phyloP scores from a whole-genome alignment of 768 basidiomycete genomes.

The Lactarius trivialis region DNA sequence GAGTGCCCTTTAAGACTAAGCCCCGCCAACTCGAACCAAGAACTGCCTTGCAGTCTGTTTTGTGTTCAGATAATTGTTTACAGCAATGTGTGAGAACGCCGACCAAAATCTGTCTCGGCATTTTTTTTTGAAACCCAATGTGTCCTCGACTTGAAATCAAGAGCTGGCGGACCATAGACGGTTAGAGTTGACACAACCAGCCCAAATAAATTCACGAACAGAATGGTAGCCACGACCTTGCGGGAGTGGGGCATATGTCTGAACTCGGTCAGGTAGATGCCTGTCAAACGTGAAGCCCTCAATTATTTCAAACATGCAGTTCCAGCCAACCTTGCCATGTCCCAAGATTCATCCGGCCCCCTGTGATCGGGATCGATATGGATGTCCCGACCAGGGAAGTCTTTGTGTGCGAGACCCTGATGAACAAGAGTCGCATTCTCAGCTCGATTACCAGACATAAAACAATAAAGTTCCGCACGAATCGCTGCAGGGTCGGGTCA shows the following conservation, averaged over 20 bases:
- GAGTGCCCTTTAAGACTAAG: background rate
- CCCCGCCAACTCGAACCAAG: background rate
- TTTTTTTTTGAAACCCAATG: background rate
- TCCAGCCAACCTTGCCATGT: conserved; percentile 83
- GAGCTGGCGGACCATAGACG: background rate
- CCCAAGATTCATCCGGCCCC: conserved; percentile 71
- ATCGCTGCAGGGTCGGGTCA: conserved; percentile 6
- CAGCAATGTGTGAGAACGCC: background rate
- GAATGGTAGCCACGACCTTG: conserved; percentile 71
- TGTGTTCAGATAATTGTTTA: background rate
- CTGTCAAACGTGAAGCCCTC: conserved; percentile 29
- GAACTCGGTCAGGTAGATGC: conserved; percentile 87
- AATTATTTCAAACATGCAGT: background rate
- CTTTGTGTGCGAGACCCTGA: conserved; percentile 86
- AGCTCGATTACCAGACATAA: background rate
- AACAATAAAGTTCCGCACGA: conserved; percentile 10
- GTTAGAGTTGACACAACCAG: background rate
- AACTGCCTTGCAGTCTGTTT: background rate
- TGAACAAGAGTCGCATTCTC: conserved; percentile 1
- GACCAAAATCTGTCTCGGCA: background rate
- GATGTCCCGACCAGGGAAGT: conserved; percentile 78
- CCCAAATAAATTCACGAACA: conserved; percentile 40
- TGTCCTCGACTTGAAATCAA: background rate
- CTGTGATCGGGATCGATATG: conserved; percentile 77
- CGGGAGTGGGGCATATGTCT: conserved; percentile 60